These are phyloP conservation scores for Schizonepeta tenuifolia DNA, from an alignment of 257 asterid species.

Conservation along the genomic window DNA sequence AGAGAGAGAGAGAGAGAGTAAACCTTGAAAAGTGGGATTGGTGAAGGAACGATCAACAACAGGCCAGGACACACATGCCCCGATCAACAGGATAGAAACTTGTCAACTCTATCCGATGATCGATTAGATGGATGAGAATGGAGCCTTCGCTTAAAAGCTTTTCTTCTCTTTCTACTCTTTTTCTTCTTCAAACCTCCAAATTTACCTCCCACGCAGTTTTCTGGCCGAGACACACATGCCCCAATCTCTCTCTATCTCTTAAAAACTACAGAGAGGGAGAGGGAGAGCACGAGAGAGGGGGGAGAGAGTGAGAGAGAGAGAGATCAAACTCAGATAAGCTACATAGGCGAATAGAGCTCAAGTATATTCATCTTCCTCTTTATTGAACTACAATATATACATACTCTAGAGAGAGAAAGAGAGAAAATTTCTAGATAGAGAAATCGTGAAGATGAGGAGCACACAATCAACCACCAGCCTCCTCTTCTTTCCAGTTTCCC, in stretches of 20 bases:
- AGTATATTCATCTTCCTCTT: background rate
- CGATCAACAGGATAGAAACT: constrained; percentile 50
- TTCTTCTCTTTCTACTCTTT: constrained; percentile 52
- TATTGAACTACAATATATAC: background rate
- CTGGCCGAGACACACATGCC: constrained; percentile 79
- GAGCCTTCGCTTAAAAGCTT: constrained; percentile 46
- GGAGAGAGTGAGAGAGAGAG: too few relatives aligned
- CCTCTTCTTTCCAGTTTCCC: constrained; percentile 14
- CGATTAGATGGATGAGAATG: constrained; percentile 56
- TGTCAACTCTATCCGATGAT: constrained; percentile 58
- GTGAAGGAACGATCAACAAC: constrained; percentile 55
- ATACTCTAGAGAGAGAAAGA: constrained; percentile 17
- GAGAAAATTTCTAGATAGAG: too few relatives aligned
- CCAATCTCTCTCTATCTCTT: constrained; percentile 58
- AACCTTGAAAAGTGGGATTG: constrained; percentile 68
- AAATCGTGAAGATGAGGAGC: constrained; percentile 34
- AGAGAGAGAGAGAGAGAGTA: background rate
- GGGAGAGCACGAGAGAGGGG: too few relatives aligned
- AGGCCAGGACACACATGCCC: too few relatives aligned
- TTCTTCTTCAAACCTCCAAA: constrained; percentile 52
- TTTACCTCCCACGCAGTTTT: constrained; percentile 68
- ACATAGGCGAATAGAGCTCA: background rate
- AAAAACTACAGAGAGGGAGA: background rate
- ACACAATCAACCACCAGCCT: constrained; percentile 33
- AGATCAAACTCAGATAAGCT: background rate